These are phyloP conservation scores for Podospora australis DNA, from an alignment of 495 filamentous ascomycete species.

Conservation along the genomic window DNA sequence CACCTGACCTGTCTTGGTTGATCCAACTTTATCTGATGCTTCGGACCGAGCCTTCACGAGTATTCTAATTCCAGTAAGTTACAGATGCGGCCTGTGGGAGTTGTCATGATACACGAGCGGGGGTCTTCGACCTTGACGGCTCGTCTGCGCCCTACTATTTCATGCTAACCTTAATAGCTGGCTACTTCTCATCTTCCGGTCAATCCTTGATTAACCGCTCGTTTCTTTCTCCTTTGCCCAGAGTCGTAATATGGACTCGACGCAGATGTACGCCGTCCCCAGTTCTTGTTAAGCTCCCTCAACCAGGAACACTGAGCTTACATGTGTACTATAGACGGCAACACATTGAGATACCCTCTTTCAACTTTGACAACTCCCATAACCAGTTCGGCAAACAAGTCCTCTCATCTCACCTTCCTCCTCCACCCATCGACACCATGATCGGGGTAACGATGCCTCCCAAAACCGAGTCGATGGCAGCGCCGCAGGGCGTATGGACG, in stretches of 20 bases:
- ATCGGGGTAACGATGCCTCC: constrained; percentile 32
- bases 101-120: constrained; percentile 25
- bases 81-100: constrained; percentile 17
- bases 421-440: constrained; percentile 35
- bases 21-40: constrained; percentile 11
- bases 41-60: constrained; percentile 22
- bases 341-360: constrained; percentile 37
- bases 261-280: constrained; percentile 34
- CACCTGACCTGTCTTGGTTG: constrained; percentile 5
- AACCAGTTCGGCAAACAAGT: constrained; percentile 35
- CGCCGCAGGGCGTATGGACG: constrained; percentile 39
- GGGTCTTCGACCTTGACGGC: constrained; percentile 16
- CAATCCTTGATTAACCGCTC: constrained; percentile 32
- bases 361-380: constrained; percentile 32
- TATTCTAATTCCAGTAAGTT: constrained; percentile 37
- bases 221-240: constrained; percentile 23
- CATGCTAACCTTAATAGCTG: constrained; percentile 29
- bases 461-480: constrained; percentile 32
- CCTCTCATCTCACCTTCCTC: constrained; percentile 28
- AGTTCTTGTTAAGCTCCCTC: constrained; percentile 4
- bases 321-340: constrained; percentile 32
- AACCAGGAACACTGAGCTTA: constrained; percentile 25
- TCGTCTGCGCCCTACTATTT: constrained; percentile 20
- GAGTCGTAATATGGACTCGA: constrained; percentile 35
- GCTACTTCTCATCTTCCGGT: constrained; percentile 22